These are phyloP conservation scores for Cystobasidium tubakii DNA, from an alignment of 768 basidiomycete species.

Conservation along the genomic window DNA sequence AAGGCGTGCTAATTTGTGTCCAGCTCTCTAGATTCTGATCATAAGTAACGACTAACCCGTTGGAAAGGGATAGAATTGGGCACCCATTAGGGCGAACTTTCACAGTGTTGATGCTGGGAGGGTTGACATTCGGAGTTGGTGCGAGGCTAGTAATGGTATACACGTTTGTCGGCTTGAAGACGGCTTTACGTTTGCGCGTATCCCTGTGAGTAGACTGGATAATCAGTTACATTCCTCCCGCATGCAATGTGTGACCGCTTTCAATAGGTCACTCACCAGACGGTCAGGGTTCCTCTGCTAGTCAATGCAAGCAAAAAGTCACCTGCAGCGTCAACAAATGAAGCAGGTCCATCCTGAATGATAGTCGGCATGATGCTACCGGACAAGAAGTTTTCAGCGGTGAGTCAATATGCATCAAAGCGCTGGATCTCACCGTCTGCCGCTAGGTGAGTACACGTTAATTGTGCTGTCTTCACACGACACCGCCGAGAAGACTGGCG, in stretches of 20 bases:
- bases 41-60: conserved; percentile 73
- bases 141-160: conserved; percentile 58
- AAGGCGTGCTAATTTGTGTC: conserved; percentile 69
- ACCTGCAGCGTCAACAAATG: conserved; percentile 64
- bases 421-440: conserved; percentile 61
- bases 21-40: conserved; percentile 64
- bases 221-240: not conserved
- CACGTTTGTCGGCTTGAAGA: conserved; percentile 65
- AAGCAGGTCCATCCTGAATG: conserved; percentile 64
- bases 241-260: not conserved
- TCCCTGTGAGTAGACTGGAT: conserved; percentile 59
- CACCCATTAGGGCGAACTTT: conserved; percentile 70
- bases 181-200: conserved; percentile 60
- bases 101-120: conserved; percentile 58
- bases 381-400: not conserved
- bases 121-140: conserved; percentile 50
- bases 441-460: conserved; percentile 75
- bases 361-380: conserved; percentile 70
- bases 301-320: conserved; percentile 68
- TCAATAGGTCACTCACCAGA: conserved; percentile 58
- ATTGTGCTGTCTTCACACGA: conserved; percentile 72
- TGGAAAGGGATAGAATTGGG: conserved; percentile 69
- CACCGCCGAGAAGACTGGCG: conserved; percentile 65
- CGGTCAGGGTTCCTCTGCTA: conserved; percentile 63
- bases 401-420: not conserved